Conservation (phyloP, 805 yeast species). For the Ogataea paradorogensis region DNA sequence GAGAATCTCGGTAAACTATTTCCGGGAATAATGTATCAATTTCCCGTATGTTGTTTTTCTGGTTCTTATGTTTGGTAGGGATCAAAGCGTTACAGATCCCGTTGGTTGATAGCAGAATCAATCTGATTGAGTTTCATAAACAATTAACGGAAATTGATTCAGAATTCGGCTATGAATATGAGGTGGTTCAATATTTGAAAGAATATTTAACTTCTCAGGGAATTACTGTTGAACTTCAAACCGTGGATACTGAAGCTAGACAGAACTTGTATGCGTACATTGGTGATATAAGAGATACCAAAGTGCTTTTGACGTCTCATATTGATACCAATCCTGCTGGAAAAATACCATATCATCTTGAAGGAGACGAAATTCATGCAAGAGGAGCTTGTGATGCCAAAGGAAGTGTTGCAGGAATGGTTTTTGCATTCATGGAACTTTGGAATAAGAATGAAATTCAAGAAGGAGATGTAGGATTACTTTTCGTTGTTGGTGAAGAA, state of each 20-base stretch:
- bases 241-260: conserved; percentile 23
- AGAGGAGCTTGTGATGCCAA: conserved; percentile 64
- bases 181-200: conserved; percentile 4
- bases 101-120: neutral
- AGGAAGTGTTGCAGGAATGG: conserved; percentile 57
- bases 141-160: conserved; percentile 9
- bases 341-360: conserved; percentile 9
- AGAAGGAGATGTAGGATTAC: conserved; percentile 53
- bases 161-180: conserved; percentile 8
- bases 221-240: conserved; percentile 11
- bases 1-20: conserved; percentile 1
- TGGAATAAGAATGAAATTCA: conserved; percentile 31
- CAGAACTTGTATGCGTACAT: conserved; percentile 52
- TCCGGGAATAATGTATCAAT: neutral
- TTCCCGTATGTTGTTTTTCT: neutral
- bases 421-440: conserved; percentile 45
- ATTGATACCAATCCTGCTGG: conserved; percentile 52
- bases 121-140: conserved; percentile 7
- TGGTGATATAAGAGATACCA: conserved; percentile 42
- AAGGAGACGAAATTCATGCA: conserved; percentile 51
- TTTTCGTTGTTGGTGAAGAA: conserved; percentile 65
- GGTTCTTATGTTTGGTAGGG: neutral
- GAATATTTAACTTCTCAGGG: conserved; percentile 7
- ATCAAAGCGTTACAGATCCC: conserved; percentile 1
- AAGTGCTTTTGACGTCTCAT: conserved; percentile 36